These are phyloP conservation scores for Halenospora varia DNA, from an alignment of 495 filamentous ascomycete species.

Conservation along the genomic window DNA sequence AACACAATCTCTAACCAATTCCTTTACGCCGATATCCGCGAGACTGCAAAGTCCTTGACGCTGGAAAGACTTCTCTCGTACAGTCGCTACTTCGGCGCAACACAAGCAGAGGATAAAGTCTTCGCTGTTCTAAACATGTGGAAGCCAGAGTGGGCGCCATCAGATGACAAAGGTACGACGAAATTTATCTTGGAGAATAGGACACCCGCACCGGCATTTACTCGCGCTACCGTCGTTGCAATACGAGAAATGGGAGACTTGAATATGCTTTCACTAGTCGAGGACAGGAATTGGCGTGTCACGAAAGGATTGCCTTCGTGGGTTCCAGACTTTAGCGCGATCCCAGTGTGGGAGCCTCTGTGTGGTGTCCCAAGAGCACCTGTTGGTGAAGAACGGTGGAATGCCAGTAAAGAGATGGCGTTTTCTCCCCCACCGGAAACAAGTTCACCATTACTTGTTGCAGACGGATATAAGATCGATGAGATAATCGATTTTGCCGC, in stretches of 20 bases:
- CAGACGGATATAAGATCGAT: background rate
- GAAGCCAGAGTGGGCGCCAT: background rate
- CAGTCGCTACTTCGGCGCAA: conserved; percentile 15
- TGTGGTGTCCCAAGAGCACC: background rate
- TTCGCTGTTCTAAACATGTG: conserved; percentile 16
- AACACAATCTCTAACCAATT: conserved; percentile 14
- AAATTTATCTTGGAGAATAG: background rate
- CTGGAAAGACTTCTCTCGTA: conserved; percentile 11
- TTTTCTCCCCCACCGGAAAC: no score
- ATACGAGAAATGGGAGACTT: conserved; percentile 17
- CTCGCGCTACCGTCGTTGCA: conserved; percentile 4
- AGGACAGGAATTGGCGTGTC: conserved; percentile 5
- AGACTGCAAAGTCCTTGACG: background rate
- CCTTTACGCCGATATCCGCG: conserved; percentile 11
- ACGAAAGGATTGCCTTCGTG: conserved; percentile 18
- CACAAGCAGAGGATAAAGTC: conserved; percentile 11
- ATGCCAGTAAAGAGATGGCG: conserved; percentile 1
- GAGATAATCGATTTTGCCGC: background rate
- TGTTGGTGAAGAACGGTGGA: conserved; percentile 3
- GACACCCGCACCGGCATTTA: background rate
- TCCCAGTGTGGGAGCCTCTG: conserved; percentile 2
- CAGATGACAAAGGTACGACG: background rate
- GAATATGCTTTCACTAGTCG: conserved; percentile 1
- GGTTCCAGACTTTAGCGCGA: conserved; percentile 22
- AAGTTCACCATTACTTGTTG: no score